Percentiles rank a stretch among this genome's conserved stretches.
Evolutionary conservation across 352 stramenopile species (phyloP).

Genomic region (Pythium periplocum): DNA sequence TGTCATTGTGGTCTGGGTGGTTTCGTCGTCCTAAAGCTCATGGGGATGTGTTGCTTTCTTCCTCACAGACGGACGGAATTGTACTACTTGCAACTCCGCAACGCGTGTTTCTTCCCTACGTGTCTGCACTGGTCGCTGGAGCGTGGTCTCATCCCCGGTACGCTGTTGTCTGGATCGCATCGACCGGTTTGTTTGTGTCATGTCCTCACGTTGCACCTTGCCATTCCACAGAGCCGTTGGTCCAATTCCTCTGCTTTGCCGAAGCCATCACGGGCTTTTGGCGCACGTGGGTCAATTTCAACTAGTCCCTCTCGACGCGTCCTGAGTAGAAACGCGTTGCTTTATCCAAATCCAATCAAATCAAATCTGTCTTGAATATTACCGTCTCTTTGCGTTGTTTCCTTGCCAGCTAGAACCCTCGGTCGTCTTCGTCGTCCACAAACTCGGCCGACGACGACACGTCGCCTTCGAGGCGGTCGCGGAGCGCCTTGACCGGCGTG

Average conservation of each 20-base stretch:
- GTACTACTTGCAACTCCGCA: slow-evolving; percentile 74
- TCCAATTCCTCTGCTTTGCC: slow-evolving; percentile 67
- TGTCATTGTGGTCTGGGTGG: too few relatives aligned
- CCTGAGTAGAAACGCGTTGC: background rate
- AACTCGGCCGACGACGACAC: slow-evolving; percentile 27
- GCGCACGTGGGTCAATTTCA: slow-evolving; percentile 63
- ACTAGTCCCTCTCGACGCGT: background rate
- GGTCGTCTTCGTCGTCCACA: slow-evolving; percentile 6
- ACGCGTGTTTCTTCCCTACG: slow-evolving; percentile 74
- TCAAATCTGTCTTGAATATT: too few relatives aligned
- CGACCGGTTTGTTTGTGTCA: background rate
- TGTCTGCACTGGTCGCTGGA: slow-evolving; percentile 82
- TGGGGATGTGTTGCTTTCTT: too few relatives aligned
- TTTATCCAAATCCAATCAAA: background rate
- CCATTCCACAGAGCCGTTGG: slow-evolving; percentile 40
- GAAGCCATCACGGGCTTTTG: slow-evolving; percentile 65
- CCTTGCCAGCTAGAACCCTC: too few relatives aligned
- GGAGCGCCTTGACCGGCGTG: slow-evolving; percentile 27
- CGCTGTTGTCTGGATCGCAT: slow-evolving; percentile 4
- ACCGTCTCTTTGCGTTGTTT: too few relatives aligned
- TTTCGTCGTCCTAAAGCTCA: too few relatives aligned
- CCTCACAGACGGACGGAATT: slow-evolving; percentile 51
- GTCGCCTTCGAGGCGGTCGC: slow-evolving; percentile 34
- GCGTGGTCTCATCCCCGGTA: slow-evolving; percentile 61
- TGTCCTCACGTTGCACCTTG: background rate